Conservation (phyloP, 495 filamentous ascomycete species). For the Pyrenula aspistea region DNA sequence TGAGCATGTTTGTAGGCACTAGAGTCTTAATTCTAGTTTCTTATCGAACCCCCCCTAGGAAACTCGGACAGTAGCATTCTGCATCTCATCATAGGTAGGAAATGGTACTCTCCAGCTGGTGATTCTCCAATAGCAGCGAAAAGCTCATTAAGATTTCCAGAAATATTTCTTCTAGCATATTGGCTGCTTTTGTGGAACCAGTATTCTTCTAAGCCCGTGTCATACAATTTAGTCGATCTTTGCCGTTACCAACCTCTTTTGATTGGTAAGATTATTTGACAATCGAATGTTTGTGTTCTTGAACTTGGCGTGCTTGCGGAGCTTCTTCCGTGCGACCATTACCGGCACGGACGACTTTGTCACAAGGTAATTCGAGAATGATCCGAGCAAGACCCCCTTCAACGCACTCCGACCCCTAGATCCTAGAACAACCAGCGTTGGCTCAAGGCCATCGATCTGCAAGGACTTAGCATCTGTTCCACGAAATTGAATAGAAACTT, state of each 20-base stretch:
- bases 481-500: slow-evolving; percentile 11
- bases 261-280: slow-evolving; percentile 59
- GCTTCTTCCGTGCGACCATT: slow-evolving; percentile 77
- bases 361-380: slow-evolving; percentile 93
- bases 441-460: slow-evolving; percentile 78
- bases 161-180: too few species aligned
- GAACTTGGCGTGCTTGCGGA: slow-evolving; percentile 63
- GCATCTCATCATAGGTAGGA: too few species aligned
- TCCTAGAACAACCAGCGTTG: slow-evolving; percentile 88
- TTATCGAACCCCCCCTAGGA: too few species aligned
- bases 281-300: slow-evolving; percentile 47
- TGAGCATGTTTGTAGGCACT: too few species aligned
- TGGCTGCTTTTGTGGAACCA: too few species aligned
- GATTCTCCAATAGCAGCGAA: too few species aligned
- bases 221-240: slow-evolving; percentile 60
- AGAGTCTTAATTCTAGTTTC: too few species aligned
- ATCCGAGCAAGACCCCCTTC: slow-evolving; percentile 88
- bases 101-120: too few species aligned
- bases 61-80: too few species aligned
- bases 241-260: slow-evolving; percentile 49
- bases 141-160: too few species aligned
- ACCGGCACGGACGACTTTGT: slow-evolving; percentile 93
- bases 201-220: too few species aligned
- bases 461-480: slow-evolving; percentile 10
- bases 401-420: slow-evolving; percentile 80